Conservation (phyloP, 2,329 filamentous ascomycete species). For the Paracoccidioides brasiliensis region DNA sequence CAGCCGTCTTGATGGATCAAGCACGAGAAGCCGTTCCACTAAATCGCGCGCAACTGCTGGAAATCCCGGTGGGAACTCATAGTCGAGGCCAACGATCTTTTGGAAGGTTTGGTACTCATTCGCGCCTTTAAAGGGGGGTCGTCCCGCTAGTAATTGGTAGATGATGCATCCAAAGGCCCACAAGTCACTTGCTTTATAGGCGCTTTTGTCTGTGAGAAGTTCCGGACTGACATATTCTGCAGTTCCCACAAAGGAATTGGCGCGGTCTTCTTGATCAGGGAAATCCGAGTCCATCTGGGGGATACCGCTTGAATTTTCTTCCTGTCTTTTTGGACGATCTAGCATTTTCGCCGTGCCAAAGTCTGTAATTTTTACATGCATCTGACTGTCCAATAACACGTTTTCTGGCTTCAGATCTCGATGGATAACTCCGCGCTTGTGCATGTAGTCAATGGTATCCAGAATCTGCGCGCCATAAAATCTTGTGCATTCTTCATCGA, state of each 20-base stretch:
- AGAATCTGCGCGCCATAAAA: slow-evolving; percentile 96
- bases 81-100: slow-evolving; percentile 90
- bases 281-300: slow-evolving; percentile 39
- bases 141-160: slow-evolving; percentile 88
- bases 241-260: slow-evolving; percentile 91
- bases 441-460: slow-evolving; percentile 96
- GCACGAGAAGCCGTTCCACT: slow-evolving; percentile 75
- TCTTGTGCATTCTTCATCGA: slow-evolving; percentile 83
- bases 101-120: slow-evolving; percentile 98
- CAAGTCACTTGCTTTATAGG: slow-evolving; percentile 91
- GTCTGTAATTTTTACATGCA: slow-evolving; percentile 98
- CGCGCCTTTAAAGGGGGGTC: slow-evolving; percentile 88
- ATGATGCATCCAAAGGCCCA: slow-evolving; percentile 99
- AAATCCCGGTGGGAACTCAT: slow-evolving; percentile 83
- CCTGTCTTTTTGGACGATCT: slow-evolving; percentile 39
- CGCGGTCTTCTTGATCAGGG: slow-evolving; percentile 51
- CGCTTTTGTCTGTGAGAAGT: slow-evolving; percentile 89
- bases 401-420: slow-evolving; percentile 96
- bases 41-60: slow-evolving; percentile 75
- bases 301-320: slow-evolving; percentile 33
- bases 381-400: slow-evolving; percentile 82
- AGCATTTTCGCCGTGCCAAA: slow-evolving; percentile 97
- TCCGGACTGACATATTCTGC: slow-evolving; percentile 98
- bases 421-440: slow-evolving; percentile 88
- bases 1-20: slow-evolving; percentile 71